Evolutionary conservation across 306 rosid species (phyloP).

Genomic region (Inga leiocalycina): DNA sequence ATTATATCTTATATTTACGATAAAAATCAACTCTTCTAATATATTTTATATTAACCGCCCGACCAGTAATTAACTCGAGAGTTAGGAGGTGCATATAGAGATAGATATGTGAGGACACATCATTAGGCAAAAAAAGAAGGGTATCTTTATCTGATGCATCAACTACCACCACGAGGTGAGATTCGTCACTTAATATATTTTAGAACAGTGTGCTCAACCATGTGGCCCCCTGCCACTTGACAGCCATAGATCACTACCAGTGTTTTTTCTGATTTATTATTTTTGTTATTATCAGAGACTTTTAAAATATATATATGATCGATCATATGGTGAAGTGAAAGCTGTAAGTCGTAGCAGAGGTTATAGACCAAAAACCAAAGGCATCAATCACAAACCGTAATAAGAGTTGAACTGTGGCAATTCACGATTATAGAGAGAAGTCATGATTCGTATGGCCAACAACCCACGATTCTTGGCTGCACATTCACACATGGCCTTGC

Average conservation of each 20-base stretch:
- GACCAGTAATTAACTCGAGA: not conserved
- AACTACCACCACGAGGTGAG: conserved; percentile 9
- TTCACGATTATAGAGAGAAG: conserved; percentile 47
- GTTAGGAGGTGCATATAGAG: not conserved
- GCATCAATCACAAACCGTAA: conserved; percentile 10
- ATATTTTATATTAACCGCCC: too few relatives aligned
- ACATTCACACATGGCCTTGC: conserved; percentile 45
- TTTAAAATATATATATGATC: not conserved
- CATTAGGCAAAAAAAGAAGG: not conserved
- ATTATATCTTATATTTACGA: too few relatives aligned
- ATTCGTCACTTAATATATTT: conserved; percentile 15
- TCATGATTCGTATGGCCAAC: conserved; percentile 34
- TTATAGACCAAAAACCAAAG: conserved; percentile 34
- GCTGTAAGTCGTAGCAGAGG: conserved; percentile 22
- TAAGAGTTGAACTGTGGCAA: conserved; percentile 8
- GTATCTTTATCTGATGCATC: not conserved
- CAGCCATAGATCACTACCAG: conserved; percentile 37
- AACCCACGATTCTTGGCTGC: conserved; percentile 56
- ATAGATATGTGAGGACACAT: not conserved
- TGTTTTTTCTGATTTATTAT: conserved; percentile 4
- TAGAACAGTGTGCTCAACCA: conserved; percentile 38
- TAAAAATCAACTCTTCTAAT: too few relatives aligned
- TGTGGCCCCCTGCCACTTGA: conserved; percentile 45
- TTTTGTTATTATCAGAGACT: too few relatives aligned
- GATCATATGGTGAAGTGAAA: conserved; percentile 3